Conservation (phyloP, 768 basidiomycete genomes). For the Mycena sanguinolenta region DNA sequence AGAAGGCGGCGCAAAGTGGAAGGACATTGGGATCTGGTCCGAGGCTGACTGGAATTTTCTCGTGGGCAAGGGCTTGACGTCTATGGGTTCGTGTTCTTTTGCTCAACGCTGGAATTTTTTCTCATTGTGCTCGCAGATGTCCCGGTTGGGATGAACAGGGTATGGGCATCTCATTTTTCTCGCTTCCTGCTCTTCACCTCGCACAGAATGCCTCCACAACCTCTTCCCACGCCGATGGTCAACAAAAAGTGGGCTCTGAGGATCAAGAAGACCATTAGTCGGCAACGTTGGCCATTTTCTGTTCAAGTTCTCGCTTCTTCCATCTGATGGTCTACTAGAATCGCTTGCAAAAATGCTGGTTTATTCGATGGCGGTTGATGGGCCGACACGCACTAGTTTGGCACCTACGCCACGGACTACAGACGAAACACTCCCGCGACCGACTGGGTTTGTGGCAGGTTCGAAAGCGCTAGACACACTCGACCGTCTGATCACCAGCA, state of each 20-base stretch:
- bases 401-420: constrained; percentile 44
- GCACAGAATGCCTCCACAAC: constrained; percentile 73
- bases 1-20: constrained; percentile 73
- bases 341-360: constrained; percentile 88
- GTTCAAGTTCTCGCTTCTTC: constrained; percentile 5
- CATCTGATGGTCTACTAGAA: constrained; percentile 54
- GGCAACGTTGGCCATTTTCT: constrained; percentile 62
- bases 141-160: constrained; percentile 78
- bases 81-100: constrained; percentile 70
- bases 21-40: constrained; percentile 92
- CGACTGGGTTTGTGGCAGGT: constrained; percentile 78
- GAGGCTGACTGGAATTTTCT: constrained; percentile 87
- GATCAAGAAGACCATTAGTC: constrained; percentile 79
- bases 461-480: constrained; percentile 91
- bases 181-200: constrained; percentile 15
- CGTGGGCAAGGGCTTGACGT: constrained; percentile 84
- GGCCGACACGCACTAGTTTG: constrained; percentile 64
- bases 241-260: constrained; percentile 67
- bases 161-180: constrained; percentile 44
- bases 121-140: constrained; percentile 60
- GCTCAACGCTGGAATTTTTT: background rate
- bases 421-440: constrained; percentile 48
- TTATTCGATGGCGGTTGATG: constrained; percentile 91
- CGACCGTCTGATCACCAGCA: constrained; percentile 89
- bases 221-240: constrained; percentile 76